A percentile compares a stretch with the other conserved stretches of the same genome.
Evolutionary conservation across 1,139 yeast genomes (phyloP).

Genomic region (Scheffersomyces lignicola): DNA sequence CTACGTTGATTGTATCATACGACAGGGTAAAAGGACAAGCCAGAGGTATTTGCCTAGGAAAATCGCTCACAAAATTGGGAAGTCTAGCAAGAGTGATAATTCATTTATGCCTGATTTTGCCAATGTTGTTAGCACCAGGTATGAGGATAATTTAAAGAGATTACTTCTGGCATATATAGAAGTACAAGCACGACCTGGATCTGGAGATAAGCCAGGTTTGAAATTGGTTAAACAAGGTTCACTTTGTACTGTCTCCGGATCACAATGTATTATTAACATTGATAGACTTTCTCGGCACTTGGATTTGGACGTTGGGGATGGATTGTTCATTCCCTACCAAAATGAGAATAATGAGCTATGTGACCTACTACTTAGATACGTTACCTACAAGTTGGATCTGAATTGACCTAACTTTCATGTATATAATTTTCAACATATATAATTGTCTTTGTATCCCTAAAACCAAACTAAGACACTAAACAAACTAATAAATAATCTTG

Average conservation of each 20-base stretch:
- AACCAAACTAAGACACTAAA: slow-evolving; percentile 19
- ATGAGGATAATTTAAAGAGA: slow-evolving; percentile 12
- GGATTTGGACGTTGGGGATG: background rate
- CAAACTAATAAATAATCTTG: slow-evolving; percentile 15
- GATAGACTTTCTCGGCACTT: background rate
- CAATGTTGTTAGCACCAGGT: slow-evolving; percentile 13
- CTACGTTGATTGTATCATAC: slow-evolving; percentile 7
- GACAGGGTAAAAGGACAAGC: slow-evolving; percentile 1
- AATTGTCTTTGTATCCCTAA: background rate
- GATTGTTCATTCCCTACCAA: slow-evolving; percentile 1
- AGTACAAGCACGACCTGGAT: too few relatives aligned
- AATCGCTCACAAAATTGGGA: slow-evolving; percentile 4
- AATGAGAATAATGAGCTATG: slow-evolving; percentile 4
- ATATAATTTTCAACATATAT: background rate
- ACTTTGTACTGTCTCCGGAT: slow-evolving; percentile 1
- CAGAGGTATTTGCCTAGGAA: slow-evolving; percentile 7
- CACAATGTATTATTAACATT: slow-evolving; percentile 2
- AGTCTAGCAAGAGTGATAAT: slow-evolving; percentile 3
- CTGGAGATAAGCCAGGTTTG: slow-evolving; percentile 9
- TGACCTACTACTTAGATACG: slow-evolving; percentile 1
- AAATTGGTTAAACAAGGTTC: slow-evolving; percentile 7
- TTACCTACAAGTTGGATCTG: slow-evolving; percentile 1
- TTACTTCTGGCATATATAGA: slow-evolving; percentile 8
- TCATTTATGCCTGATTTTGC: slow-evolving; percentile 15
- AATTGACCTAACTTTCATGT: background rate